These are phyloP conservation scores for Hygrophila difformis DNA, from an alignment of 257 asterid genomes.

Conservation along the genomic window DNA sequence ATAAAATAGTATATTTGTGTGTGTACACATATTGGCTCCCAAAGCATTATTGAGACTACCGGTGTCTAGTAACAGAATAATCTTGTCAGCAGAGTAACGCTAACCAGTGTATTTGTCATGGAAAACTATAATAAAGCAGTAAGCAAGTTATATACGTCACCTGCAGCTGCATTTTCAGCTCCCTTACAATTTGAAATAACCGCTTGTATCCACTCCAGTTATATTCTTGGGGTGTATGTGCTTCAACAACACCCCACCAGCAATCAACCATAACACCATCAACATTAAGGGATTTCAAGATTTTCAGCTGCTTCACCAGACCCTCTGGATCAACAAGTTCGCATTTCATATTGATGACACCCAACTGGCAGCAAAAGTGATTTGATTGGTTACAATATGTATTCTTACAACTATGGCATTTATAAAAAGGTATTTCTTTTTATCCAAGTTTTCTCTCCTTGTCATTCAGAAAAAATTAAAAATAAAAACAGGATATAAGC, in stretches of 20 bases:
- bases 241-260: conserved; percentile 99
- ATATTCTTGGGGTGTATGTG: conserved; percentile 82
- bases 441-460: too few species aligned
- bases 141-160: conserved; percentile 30
- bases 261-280: conserved; percentile 90
- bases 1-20: too few species aligned
- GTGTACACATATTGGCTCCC: too few species aligned
- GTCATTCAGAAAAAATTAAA: too few species aligned
- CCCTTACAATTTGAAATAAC: conserved; percentile 69
- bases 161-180: conserved; percentile 76
- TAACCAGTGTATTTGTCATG: conserved; percentile 8
- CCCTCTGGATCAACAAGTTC: conserved; percentile 90
- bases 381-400: conserved; percentile 6
- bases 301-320: conserved; percentile 69
- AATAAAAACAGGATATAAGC: too few species aligned
- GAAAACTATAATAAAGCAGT: conserved; percentile 8
- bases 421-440: too few species aligned
- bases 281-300: conserved; percentile 59
- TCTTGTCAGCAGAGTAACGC: conserved; percentile 12
- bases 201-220: conserved; percentile 92
- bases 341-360: conserved; percentile 74
- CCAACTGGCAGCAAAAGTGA: conserved; percentile 57
- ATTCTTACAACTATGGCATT: too few species aligned
- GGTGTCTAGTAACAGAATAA: conserved; percentile 6
- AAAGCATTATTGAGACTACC: too few species aligned